These are phyloP conservation scores for Panicum miliaceum DNA, from an alignment of 176 grass and related monocot genomes.

Conservation along the genomic window DNA sequence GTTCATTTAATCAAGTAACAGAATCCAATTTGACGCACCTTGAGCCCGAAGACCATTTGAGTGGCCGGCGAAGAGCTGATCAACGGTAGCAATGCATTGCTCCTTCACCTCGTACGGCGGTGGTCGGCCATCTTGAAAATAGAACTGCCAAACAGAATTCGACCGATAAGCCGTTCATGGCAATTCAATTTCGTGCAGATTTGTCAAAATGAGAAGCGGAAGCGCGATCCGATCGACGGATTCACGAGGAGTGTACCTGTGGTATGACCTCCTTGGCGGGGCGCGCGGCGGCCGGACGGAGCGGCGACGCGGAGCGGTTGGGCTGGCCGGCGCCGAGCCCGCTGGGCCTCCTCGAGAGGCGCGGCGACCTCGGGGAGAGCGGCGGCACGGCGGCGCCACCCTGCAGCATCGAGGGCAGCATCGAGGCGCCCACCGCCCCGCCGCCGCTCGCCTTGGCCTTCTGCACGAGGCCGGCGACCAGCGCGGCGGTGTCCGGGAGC, in stretches of 20 bases:
- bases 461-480: slow-evolving; percentile 59
- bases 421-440: slow-evolving; percentile 14
- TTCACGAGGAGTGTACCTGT: slow-evolving; percentile 55
- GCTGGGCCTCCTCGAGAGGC: slow-evolving; percentile 59
- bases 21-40: slow-evolving; percentile 48
- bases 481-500: slow-evolving; percentile 65
- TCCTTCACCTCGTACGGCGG: slow-evolving; percentile 62
- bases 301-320: slow-evolving; percentile 61
- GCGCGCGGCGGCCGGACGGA: slow-evolving; percentile 59
- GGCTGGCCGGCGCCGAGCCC: slow-evolving; percentile 42
- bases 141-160: slow-evolving; percentile 60
- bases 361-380: slow-evolving; percentile 88
- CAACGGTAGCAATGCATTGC: slow-evolving; percentile 59
- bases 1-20: no score
- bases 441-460: slow-evolving; percentile 57
- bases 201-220: not conserved
- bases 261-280: slow-evolving; percentile 77
- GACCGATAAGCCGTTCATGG: not conserved
- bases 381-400: slow-evolving; percentile 75
- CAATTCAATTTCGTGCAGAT: not conserved
- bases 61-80: slow-evolving; percentile 73
- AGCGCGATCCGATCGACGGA: slow-evolving; percentile 1
- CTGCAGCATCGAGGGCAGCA: slow-evolving; percentile 69
- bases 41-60: slow-evolving; percentile 69
- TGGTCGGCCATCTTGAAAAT: slow-evolving; percentile 79